Evolutionary conservation across 2,329 filamentous ascomycete species (phyloP).

Genomic region (Davidsoniella virescens): DNA sequence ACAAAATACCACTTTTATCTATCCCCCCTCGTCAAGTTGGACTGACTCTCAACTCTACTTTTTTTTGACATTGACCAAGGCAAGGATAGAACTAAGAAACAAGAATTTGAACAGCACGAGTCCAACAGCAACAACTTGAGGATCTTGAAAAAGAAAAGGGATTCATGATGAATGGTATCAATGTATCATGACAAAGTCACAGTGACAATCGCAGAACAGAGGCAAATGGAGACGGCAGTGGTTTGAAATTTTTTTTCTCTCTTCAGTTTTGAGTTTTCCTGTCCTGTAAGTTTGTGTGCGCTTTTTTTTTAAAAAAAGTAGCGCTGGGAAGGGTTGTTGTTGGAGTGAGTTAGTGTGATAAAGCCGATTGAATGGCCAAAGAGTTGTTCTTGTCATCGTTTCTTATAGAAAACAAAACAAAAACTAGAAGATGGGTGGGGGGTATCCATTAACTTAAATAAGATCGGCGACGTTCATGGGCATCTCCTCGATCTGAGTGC

Average conservation of each 20-base stretch:
- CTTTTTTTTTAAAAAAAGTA: slow-evolving; percentile 2
- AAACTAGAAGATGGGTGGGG: not conserved
- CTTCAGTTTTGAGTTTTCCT: slow-evolving; percentile 12
- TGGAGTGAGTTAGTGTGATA: not conserved
- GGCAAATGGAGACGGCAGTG: not conserved
- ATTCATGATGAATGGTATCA: no score
- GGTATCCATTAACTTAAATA: slow-evolving; percentile 35
- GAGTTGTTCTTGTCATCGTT: not conserved
- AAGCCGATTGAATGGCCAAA: not conserved
- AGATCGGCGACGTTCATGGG: slow-evolving; percentile 80
- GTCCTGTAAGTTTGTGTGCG: slow-evolving; percentile 8
- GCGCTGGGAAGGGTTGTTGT: not conserved
- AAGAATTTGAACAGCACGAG: not conserved
- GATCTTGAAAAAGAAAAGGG: no score
- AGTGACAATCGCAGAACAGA: not conserved
- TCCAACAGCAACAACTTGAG: not conserved
- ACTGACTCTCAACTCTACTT: no score
- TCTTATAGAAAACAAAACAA: not conserved
- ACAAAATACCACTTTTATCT: not conserved
- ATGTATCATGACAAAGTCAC: no score
- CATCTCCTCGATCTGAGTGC: slow-evolving; percentile 99
- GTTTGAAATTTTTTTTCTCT: slow-evolving; percentile 14
- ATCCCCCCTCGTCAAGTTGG: no score
- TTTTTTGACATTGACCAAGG: not conserved
- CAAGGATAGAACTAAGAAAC: not conserved